These are phyloP conservation scores for Telfairia occidentalis DNA, from an alignment of 331 rosid species.

Conservation along the genomic window DNA sequence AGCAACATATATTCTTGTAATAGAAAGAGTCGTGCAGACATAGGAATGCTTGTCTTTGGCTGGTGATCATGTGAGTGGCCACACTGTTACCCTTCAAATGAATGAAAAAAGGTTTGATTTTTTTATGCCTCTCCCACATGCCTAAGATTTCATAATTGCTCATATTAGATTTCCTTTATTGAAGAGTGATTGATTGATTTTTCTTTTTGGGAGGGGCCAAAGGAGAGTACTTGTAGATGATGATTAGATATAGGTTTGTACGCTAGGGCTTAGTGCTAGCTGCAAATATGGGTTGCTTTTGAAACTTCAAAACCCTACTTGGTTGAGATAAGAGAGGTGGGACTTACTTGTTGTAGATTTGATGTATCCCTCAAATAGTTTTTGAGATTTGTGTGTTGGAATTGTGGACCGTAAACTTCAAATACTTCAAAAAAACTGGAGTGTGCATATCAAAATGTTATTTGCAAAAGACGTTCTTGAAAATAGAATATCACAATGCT, in stretches of 20 bases:
- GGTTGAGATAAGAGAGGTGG: background rate
- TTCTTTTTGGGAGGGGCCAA: background rate
- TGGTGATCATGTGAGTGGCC: background rate
- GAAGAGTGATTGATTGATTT: background rate
- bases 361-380: background rate
- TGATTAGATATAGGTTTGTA: background rate
- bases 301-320: background rate
- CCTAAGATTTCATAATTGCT: background rate
- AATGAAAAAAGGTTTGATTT: background rate
- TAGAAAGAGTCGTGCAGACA: slow-evolving; percentile 7
- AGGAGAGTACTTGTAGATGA: background rate
- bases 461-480: too few species aligned
- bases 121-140: background rate
- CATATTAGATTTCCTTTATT: background rate
- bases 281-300: background rate
- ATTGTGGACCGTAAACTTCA: background rate
- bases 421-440: too few species aligned
- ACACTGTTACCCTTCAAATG: background rate
- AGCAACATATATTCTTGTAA: background rate
- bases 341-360: background rate
- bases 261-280: background rate
- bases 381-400: background rate
- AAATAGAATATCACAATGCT: too few species aligned
- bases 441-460: too few species aligned
- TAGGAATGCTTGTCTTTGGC: background rate